These are phyloP conservation scores for Aspergillus alliaceus DNA, from an alignment of 2,329 filamentous ascomycete genomes.

Conservation along the genomic window DNA sequence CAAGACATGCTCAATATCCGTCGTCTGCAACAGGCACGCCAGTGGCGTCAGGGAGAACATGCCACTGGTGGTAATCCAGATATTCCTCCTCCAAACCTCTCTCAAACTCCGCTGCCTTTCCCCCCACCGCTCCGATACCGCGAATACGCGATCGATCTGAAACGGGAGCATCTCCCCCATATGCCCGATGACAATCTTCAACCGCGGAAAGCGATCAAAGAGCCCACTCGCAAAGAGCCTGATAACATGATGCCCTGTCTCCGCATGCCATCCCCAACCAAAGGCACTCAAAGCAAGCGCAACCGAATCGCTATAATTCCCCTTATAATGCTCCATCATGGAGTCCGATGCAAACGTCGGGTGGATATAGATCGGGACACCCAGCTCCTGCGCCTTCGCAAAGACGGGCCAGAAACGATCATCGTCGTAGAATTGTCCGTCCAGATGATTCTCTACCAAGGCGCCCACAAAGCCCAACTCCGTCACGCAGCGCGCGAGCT, in stretches of 20 bases:
- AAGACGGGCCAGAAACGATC: slow-evolving; percentile 47
- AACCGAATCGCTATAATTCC: slow-evolving; percentile 32
- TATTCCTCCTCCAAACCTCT: slow-evolving; percentile 46
- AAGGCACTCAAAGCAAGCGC: slow-evolving; percentile 20
- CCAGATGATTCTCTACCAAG: slow-evolving; percentile 45
- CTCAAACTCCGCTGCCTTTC: slow-evolving; percentile 31
- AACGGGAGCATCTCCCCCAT: slow-evolving; percentile 57
- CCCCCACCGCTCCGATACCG: slow-evolving; percentile 4
- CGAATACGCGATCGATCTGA: slow-evolving; percentile 47
- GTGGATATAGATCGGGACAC: slow-evolving; percentile 55
- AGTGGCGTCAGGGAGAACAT: slow-evolving; percentile 7
- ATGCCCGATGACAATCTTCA: slow-evolving; percentile 58
- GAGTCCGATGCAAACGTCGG: slow-evolving; percentile 44
- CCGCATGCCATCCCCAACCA: slow-evolving; percentile 39
- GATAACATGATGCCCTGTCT: slow-evolving; percentile 38
- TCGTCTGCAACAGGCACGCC: slow-evolving; percentile 5
- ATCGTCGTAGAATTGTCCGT: slow-evolving; percentile 46
- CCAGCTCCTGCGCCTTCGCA: slow-evolving; percentile 43
- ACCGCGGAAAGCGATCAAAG: slow-evolving; percentile 55
- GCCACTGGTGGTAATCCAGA: slow-evolving; percentile 14
- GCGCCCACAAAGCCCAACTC: slow-evolving; percentile 51
- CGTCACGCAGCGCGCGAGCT: slow-evolving; percentile 40
- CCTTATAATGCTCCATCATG: slow-evolving; percentile 29
- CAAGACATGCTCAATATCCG: slow-evolving; percentile 6
- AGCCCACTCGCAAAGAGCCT: slow-evolving; percentile 53